Percentiles rank a stretch among this genome's conserved stretches.
Evolutionary conservation across 1,284 basidiomycete species (phyloP).

Genomic region (Pseudozyma hubeiensis): DNA sequence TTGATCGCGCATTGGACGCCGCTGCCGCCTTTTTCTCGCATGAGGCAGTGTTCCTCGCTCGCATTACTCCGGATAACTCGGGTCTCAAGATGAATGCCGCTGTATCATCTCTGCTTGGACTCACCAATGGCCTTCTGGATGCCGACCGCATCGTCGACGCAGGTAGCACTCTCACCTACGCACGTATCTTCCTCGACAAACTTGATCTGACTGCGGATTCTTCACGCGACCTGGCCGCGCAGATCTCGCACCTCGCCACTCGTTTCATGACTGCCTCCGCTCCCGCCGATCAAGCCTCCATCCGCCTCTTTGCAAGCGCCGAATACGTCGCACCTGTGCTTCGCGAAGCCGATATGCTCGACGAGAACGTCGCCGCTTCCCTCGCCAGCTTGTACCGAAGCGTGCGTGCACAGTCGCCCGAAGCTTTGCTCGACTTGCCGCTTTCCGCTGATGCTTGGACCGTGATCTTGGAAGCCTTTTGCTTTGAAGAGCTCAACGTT

Average conservation of each 20-base stretch:
- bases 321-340: slow-evolving; percentile 43
- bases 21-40: slow-evolving; percentile 23
- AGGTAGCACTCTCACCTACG: slow-evolving; percentile 38
- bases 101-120: slow-evolving; percentile 20
- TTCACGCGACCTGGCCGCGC: slow-evolving; percentile 2
- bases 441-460: slow-evolving; percentile 36
- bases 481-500: slow-evolving; percentile 45
- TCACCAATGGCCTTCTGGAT: slow-evolving; percentile 27
- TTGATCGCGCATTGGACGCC: slow-evolving; percentile 43
- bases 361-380: slow-evolving; percentile 35
- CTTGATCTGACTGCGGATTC: slow-evolving; percentile 15
- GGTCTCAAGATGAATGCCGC: slow-evolving; percentile 6
- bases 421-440: slow-evolving; percentile 22
- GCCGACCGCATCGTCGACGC: slow-evolving; percentile 37
- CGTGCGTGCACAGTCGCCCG: slow-evolving; percentile 21
- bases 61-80: not conserved
- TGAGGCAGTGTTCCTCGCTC: not conserved
- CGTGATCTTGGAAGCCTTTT: slow-evolving; percentile 46
- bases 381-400: slow-evolving; percentile 38
- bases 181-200: slow-evolving; percentile 21
- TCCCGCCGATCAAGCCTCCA: slow-evolving; percentile 5
- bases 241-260: slow-evolving; percentile 19
- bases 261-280: slow-evolving; percentile 25
- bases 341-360: slow-evolving; percentile 33
- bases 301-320: slow-evolving; percentile 42